phyloP scores from a whole-genome alignment of 495 filamentous ascomycete genomes.

The Aspergillus affinis region DNA sequence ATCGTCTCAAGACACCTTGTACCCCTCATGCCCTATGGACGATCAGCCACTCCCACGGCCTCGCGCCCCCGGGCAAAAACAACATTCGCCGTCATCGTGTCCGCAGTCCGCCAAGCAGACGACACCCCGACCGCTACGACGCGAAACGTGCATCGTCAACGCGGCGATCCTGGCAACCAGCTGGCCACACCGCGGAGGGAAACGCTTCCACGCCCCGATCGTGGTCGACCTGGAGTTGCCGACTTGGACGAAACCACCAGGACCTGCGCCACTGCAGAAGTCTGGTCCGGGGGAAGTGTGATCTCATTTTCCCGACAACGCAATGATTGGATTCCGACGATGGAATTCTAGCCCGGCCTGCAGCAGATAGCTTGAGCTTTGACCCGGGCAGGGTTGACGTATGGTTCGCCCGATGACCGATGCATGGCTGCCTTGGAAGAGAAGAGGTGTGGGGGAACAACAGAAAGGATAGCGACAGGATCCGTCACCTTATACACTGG shows the following conservation, averaged over 20 bases:
- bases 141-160: slow-evolving; percentile 77
- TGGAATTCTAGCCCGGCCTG: slow-evolving; percentile 5
- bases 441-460: slow-evolving; percentile 1
- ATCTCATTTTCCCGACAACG: slow-evolving; percentile 6
- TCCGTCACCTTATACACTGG: neutral
- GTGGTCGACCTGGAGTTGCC: slow-evolving; percentile 76
- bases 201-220: slow-evolving; percentile 70
- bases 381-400: slow-evolving; percentile 14
- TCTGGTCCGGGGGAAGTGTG: neutral
- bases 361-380: slow-evolving; percentile 19
- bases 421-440: slow-evolving; percentile 15
- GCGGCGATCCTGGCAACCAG: slow-evolving; percentile 68
- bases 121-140: slow-evolving; percentile 33
- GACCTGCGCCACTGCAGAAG: slow-evolving; percentile 4
- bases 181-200: slow-evolving; percentile 60
- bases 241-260: slow-evolving; percentile 38
- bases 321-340: slow-evolving; percentile 8
- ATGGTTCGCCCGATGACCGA: slow-evolving; percentile 2
- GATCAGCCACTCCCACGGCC: neutral
- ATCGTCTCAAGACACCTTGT: slow-evolving; percentile 10
- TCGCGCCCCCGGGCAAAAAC: slow-evolving; percentile 6
- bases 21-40: neutral
- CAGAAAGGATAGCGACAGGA: neutral
- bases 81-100: slow-evolving; percentile 13
- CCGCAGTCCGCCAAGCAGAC: slow-evolving; percentile 4